These are phyloP conservation scores for Colletotrichum camelliae DNA, from an alignment of 2,329 filamentous ascomycete genomes.

Conservation along the genomic window DNA sequence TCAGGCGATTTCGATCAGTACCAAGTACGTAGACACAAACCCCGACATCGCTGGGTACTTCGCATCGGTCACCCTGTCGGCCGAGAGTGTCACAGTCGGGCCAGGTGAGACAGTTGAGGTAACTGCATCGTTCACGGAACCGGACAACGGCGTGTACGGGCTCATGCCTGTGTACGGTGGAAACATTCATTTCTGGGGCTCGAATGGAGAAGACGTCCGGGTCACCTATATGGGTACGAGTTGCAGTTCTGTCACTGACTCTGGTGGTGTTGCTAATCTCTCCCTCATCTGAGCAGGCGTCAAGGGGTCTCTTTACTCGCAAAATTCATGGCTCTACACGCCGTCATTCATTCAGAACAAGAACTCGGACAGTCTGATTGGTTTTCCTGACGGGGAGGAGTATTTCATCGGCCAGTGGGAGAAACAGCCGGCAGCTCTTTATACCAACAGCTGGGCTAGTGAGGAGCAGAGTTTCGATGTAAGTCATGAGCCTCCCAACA, in stretches of 20 bases:
- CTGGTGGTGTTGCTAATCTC: not conserved
- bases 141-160: not conserved
- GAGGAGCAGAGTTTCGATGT: conserved; percentile 40
- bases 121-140: not conserved
- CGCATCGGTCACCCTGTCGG: not conserved
- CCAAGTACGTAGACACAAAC: not conserved
- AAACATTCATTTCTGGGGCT: not conserved
- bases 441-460: conserved; percentile 38
- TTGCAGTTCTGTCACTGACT: fast-evolving
- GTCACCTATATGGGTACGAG: not conserved
- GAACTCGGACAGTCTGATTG: not conserved
- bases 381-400: not conserved
- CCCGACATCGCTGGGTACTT: not conserved
- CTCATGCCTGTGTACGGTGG: not conserved
- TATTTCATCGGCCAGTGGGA: not conserved
- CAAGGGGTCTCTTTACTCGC: not conserved
- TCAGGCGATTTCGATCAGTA: not conserved
- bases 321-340: not conserved
- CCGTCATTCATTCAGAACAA: not conserved
- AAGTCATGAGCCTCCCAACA: not conserved
- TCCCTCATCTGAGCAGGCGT: not conserved
- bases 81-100: not conserved
- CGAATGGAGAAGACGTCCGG: not conserved
- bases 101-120: not conserved
- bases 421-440: conserved; percentile 8